phyloP scores from a whole-genome alignment of 257 asterid genomes.

The Orobanche coerulescens region DNA sequence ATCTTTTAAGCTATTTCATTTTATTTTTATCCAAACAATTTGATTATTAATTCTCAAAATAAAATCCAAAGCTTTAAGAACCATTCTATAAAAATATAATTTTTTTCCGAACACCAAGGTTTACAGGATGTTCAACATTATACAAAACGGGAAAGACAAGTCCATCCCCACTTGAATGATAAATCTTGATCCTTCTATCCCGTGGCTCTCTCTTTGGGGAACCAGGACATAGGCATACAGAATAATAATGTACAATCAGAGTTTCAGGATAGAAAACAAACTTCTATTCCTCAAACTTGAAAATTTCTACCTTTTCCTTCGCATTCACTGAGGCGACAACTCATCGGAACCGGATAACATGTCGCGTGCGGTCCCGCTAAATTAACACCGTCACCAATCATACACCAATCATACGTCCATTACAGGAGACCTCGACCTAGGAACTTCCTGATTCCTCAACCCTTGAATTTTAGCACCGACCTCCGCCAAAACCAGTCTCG shows the following conservation, averaged over 20 bases:
- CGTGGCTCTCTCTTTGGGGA: too few species aligned
- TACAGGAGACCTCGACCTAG: slow-evolving; percentile 25
- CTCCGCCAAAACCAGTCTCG: slow-evolving; percentile 81
- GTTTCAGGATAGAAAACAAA: neutral
- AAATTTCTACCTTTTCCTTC: neutral
- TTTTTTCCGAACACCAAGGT: too few species aligned
- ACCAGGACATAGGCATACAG: neutral
- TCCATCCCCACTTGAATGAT: too few species aligned
- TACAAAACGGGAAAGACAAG: too few species aligned
- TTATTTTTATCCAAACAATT: too few species aligned
- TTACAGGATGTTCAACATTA: too few species aligned
- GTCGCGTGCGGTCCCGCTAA: too few species aligned
- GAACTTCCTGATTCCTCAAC: slow-evolving; percentile 24
- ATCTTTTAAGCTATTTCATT: too few species aligned
- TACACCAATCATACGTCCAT: slow-evolving; percentile 54
- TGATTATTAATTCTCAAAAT: too few species aligned
- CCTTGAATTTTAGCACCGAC: slow-evolving; percentile 59
- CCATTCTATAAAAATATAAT: too few species aligned
- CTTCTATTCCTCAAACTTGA: neutral
- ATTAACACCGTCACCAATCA: neutral
- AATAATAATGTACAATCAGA: neutral
- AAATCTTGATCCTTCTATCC: too few species aligned
- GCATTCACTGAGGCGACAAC: neutral
- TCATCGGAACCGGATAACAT: neutral
- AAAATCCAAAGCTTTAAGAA: too few species aligned